Percentiles rank a stretch among this genome's conserved stretches.
These are phyloP conservation scores for Hypoxylon intermedium DNA, from an alignment of 495 filamentous ascomycete genomes.

Conservation along the genomic window DNA sequence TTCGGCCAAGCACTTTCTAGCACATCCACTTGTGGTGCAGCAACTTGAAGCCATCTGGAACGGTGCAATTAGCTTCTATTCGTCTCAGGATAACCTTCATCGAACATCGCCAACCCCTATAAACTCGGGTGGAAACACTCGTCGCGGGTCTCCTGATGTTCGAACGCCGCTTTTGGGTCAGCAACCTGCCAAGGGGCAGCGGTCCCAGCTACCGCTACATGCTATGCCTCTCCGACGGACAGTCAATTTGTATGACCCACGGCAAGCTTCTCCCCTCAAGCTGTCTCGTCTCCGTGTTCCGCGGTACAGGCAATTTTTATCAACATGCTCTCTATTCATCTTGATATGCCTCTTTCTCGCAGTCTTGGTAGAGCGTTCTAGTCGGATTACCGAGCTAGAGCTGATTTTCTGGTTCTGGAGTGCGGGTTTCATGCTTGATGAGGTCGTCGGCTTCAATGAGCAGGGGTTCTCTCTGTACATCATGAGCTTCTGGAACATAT, in stretches of 20 bases:
- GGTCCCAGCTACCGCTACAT: conserved; percentile 42
- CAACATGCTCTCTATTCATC: conserved; percentile 80
- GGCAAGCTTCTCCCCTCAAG: conserved; percentile 88
- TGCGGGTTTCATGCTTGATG: conserved; percentile 95
- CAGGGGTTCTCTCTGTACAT: conserved; percentile 93
- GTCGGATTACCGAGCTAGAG: conserved; percentile 79
- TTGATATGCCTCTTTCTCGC: conserved; percentile 84
- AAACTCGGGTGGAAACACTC: conserved; percentile 12
- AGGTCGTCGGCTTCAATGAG: conserved; percentile 90
- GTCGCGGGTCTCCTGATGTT: conserved; percentile 36
- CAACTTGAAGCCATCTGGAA: conserved; percentile 97
- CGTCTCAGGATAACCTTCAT: conserved; percentile 81
- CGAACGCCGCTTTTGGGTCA: conserved; percentile 53
- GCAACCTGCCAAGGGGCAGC: conserved; percentile 49
- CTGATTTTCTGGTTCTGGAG: conserved; percentile 96
- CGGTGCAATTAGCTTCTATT: conserved; percentile 90
- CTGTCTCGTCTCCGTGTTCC: conserved; percentile 87
- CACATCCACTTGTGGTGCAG: conserved; percentile 87
- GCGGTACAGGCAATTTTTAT: conserved; percentile 86
- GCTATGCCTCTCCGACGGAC: conserved; percentile 66
- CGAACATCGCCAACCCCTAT: conserved; percentile 50
- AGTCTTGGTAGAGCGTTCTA: conserved; percentile 72
- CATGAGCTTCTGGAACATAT: conserved; percentile 96
- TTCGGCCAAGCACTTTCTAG: conserved; percentile 85
- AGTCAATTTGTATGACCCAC: conserved; percentile 86